Base-by-base conservation (phyloP, 805 yeast genomes). In the Metschnikowia matae region DNA sequence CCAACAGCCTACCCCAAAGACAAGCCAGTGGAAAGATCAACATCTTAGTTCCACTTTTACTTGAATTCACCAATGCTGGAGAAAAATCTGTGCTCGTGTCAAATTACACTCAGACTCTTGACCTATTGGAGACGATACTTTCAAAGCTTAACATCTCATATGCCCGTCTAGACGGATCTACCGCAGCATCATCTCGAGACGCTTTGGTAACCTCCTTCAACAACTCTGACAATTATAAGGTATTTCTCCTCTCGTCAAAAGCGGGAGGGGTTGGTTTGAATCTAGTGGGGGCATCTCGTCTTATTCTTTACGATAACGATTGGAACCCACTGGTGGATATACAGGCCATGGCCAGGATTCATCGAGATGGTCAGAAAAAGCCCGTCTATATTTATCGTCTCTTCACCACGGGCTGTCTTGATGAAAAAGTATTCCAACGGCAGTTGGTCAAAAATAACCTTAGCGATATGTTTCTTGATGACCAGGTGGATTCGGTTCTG, bases 281-380 rank as follows among this genome's bases (percentile, higher is more conserved):
- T 61, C 71, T 94, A 33, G 79, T 88, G 33, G 99, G 98, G 0
- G 99, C 96, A 0, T 88, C 96, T 0, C 70, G 98, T 26, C 69
- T 94, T 38, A 77, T 94, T 4, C 69, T 94, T 20, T 86, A 88
- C 62, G 99, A 94, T 63, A 89, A 94, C 55, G 98, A 94, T 62
- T 94, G 99, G 99, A 94, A 94, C 56, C 99, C 99, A 0, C 82
- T 97, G 0, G 77, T 85, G 11, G 99, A 94, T 62, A 65, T 87
- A 33, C 99, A 94, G 65, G 96, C 97, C 0, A 88, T 92, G 95
- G 96, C 97, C 1, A 72, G 99, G 54, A 84, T 94, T 6, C 96
- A 92, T 62, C 75, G 99, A 59, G 97, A 92, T 65, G 99, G 99
- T 0, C 99, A 94, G 64, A 79, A 68, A 44, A 78, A 69, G 43